Evolutionary conservation across 192 early-diverging fungal genomes (phyloP), one percentile per base, ranked within the genome.

Genomic region (Gamsiella multidivaricata): DNA sequence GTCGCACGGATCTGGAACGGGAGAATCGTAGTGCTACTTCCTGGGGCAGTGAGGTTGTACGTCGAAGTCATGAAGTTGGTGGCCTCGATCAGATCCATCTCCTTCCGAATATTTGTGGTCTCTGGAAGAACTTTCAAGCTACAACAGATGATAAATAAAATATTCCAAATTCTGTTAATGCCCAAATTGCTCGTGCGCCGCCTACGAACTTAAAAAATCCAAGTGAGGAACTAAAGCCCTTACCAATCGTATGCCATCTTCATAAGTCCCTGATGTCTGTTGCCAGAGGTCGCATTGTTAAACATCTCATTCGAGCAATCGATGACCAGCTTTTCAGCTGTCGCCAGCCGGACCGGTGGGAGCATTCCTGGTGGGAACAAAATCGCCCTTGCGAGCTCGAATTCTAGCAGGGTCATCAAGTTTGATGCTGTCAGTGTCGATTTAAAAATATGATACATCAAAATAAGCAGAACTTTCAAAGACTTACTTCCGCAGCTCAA

Each of bases 161-260:
- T 7, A 22, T 22, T 22, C 37, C 33, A 22, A 57, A 11, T 17
- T 1, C 37, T 39, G 12, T 39, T 39, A 39, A 39, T 39, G 12
- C 37, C 12, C 37, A 39, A 39, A 39, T 12, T 9, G 37, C 7
- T 39, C 5, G 37, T 9, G 5, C 7, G 12, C 37, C 37, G 12
- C 5, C 37, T 9, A 5, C 37, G 12, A 12, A 39, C 12, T 9
- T 12, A 39, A 39, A 5, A 39, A 39, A 12, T 39, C 5, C 37
- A 9, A 12, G 5, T 5, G 37, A 39, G 7, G 37, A 5, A 39
- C 5, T 9, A 9, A 12, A 12, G 5, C 7, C 41, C 71, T 34
- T 81, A 92, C 91, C 92, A 94, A 37, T 94, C 89, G 36, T 82
- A 84, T 29, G 92, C 91, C 69, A 89, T 65, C 54, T 91, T 92